These are phyloP conservation scores for Nigrospora sphaerica DNA, from an alignment of 2,329 filamentous ascomycete genomes.

Conservation along the genomic window DNA sequence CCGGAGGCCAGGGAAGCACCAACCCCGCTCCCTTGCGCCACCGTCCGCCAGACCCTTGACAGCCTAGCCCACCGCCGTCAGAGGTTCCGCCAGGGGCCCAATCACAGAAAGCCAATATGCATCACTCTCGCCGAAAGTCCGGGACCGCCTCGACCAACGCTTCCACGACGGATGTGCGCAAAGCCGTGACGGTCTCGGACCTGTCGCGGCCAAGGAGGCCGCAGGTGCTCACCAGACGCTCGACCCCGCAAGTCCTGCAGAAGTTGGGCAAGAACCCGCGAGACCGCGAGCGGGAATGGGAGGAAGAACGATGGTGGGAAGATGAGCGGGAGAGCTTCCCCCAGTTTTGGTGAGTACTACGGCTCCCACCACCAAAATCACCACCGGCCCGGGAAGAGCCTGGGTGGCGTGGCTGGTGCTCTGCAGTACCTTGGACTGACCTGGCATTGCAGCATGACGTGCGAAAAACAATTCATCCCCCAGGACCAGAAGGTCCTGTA, in stretches of 20 bases:
- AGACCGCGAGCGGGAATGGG: slow-evolving; percentile 43
- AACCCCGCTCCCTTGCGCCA: neutral
- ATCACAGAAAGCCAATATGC: slow-evolving; percentile 33
- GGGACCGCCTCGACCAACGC: slow-evolving; percentile 45
- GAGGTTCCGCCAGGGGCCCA: slow-evolving; percentile 9
- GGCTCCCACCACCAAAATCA: slow-evolving; percentile 5
- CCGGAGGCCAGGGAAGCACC: neutral
- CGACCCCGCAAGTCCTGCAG: slow-evolving; percentile 28
- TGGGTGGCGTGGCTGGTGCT: neutral
- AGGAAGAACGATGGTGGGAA: slow-evolving; percentile 42
- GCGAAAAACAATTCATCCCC: slow-evolving; percentile 59
- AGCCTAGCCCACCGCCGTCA: slow-evolving; percentile 8
- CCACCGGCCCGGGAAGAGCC: neutral
- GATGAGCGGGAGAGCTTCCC: slow-evolving; percentile 58
- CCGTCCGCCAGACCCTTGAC: neutral
- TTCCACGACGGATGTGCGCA: slow-evolving; percentile 49
- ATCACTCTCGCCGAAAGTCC: slow-evolving; percentile 50
- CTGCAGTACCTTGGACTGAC: neutral
- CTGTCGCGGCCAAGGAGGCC: slow-evolving; percentile 41
- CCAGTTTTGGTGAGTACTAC: slow-evolving; percentile 53
- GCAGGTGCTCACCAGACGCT: slow-evolving; percentile 34
- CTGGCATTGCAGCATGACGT: slow-evolving; percentile 46
- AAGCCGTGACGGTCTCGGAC: slow-evolving; percentile 37
- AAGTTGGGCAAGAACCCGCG: slow-evolving; percentile 45
- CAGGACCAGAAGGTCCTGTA: slow-evolving; percentile 51